Conservation (phyloP, 352 stramenopile species). For the Phytophthora melonis region DNA sequence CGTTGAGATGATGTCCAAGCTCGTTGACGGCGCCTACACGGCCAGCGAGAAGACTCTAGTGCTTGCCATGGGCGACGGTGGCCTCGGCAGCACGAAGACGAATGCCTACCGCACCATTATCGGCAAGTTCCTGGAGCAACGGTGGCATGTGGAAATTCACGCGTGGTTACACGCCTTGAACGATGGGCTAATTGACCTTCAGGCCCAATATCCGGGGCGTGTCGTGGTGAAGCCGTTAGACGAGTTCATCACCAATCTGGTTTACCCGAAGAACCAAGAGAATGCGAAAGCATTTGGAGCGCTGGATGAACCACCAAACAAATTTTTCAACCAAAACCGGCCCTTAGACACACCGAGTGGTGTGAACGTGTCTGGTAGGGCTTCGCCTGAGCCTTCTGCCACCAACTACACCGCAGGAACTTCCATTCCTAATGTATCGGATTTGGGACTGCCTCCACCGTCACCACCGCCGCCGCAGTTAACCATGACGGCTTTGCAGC, state of each 20-base stretch:
- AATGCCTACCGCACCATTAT: slow-evolving; percentile 9
- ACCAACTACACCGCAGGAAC: not conserved
- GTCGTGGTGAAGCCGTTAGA: slow-evolving; percentile 23
- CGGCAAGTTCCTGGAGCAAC: slow-evolving; percentile 5
- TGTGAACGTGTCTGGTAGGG: not conserved
- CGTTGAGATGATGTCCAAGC: slow-evolving; percentile 7
- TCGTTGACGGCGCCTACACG: not conserved
- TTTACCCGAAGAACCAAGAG: slow-evolving; percentile 10
- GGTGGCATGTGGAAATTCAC: slow-evolving; percentile 20
- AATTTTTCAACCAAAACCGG: not conserved
- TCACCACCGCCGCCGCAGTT: not conserved
- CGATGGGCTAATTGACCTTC: slow-evolving; percentile 11
- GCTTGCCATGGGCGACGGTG: slow-evolving; percentile 8
- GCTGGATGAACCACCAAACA: not conserved
- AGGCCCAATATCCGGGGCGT: slow-evolving; percentile 2
- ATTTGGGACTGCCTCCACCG: not conserved
- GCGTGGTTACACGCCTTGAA: slow-evolving; percentile 23
- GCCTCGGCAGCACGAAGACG: slow-evolving; percentile 6
- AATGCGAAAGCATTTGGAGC: not conserved
- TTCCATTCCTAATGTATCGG: not conserved
- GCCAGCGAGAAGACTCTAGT: slow-evolving; percentile 14
- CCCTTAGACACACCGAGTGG: not conserved
- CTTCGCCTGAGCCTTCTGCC: not conserved
- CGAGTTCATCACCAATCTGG: slow-evolving; percentile 8
- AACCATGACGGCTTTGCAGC: slow-evolving; percentile 8